Percentiles rank a stretch among this genome's conserved stretches.
These are phyloP conservation scores for Colletotrichum zoysiae DNA, from an alignment of 2,329 filamentous ascomycete genomes.

Conservation along the genomic window DNA sequence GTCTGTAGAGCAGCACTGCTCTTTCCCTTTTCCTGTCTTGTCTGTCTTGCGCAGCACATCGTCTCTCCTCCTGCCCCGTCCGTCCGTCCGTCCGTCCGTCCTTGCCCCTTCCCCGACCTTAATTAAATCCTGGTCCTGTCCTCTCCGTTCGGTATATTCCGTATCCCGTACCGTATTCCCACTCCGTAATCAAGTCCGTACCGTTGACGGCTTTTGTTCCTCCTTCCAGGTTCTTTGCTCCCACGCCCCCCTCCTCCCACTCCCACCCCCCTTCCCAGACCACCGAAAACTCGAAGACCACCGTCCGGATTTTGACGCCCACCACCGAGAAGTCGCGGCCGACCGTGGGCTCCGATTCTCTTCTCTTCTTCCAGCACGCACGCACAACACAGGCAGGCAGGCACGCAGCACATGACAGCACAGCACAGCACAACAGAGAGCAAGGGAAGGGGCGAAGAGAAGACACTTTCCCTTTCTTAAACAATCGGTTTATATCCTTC, in stretches of 20 bases:
- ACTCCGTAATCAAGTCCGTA: neutral
- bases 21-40: no score
- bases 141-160: neutral
- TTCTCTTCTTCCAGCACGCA: neutral
- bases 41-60: no score
- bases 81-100: no score
- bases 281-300: constrained; percentile 29
- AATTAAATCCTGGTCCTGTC: neutral
- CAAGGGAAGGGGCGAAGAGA: neutral
- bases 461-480: neutral
- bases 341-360: constrained; percentile 35
- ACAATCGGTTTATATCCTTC: neutral
- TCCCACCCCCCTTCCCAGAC: neutral
- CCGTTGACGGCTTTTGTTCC: neutral
- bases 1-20: neutral
- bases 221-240: neutral
- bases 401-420: no score
- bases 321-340: constrained; percentile 41
- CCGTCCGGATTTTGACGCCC: constrained; percentile 39
- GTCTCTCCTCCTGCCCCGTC: no score
- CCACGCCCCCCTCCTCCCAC: neutral
- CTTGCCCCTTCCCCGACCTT: neutral
- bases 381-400: neutral
- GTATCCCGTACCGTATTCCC: neutral
- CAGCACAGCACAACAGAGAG: neutral